Evolutionary conservation across 1,139 yeast species (phyloP), one percentile per base, ranked within the genome.

Genomic region (Lodderomyces pseudojiufengensis): DNA sequence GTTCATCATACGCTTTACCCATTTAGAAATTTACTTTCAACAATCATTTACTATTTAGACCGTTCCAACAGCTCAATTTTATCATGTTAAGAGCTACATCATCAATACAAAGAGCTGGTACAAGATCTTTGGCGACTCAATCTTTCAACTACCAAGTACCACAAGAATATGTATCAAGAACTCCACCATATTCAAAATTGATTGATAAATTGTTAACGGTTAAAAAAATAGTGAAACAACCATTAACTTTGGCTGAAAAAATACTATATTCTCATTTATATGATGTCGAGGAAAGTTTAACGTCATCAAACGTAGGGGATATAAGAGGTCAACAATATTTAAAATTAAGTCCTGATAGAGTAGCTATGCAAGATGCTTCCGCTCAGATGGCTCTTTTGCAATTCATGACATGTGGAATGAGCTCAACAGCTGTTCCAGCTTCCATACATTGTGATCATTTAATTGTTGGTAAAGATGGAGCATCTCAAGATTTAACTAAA

Each of bases 291-390:
- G 96, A 86, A 47, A 72, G 83, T 28, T 68, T 87, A 39, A 69
- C 76, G 2, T 49, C 61, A 8, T 76, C 78, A 16, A 60, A 68
- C 41, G 63, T 77, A 8, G 55, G 68, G 33, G 72, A 78, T 42
- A 76, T 90, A 46, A 76, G 98, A 52, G 98, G 98, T 35, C 60
- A 76, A 42, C 78, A 85, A 42, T 92, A 92, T 59, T 76, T 92
- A 57, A 92, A 92, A 68, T 73, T 92, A 50, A 76, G 81, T 55
- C 98, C 98, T n/a, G 98, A 92, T 59, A 76, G 98, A 53, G 98
- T 92, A 14, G 98, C 98, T 18, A 90, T 90, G 97, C 98, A 92
- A 68, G 98, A 92, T 66, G 98, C 98, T 1, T 84, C 95, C 16
- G 98, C 98, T 2, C 98, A 92, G 65, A 92, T 90, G 85, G 98